Conservation (phyloP, 768 basidiomycete genomes). For the Suillus variegatus region DNA sequence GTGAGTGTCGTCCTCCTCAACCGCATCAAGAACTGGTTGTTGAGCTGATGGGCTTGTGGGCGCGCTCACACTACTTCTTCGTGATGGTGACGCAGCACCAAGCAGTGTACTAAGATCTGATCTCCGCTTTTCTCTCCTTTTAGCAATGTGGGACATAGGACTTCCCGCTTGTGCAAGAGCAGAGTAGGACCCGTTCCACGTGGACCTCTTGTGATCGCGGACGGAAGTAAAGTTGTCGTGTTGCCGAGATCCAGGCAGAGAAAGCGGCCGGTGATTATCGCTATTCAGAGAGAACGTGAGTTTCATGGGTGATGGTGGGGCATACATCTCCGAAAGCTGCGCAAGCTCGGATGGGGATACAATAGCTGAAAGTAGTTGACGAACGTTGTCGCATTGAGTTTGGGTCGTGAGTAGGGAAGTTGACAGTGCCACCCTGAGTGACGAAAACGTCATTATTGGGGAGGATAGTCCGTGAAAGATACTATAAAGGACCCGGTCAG, state of each 20-base stretch:
- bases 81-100: constrained; percentile 25
- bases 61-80: constrained; percentile 40
- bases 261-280: constrained; percentile 44
- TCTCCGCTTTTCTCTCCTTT: constrained; percentile 51
- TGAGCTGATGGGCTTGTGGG: constrained; percentile 35
- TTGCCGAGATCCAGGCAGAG: constrained; percentile 37
- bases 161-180: constrained; percentile 50
- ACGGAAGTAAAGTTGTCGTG: constrained; percentile 16
- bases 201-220: constrained; percentile 56
- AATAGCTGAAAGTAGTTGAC: constrained; percentile 75
- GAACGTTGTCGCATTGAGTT: constrained; percentile 79
- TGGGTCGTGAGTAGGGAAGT: constrained; percentile 76
- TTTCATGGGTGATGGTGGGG: constrained; percentile 64
- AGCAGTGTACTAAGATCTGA: constrained; percentile 56
- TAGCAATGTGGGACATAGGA: constrained; percentile 42
- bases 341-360: constrained; percentile 71
- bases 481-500: constrained; percentile 19
- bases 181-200: constrained; percentile 74
- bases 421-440: constrained; percentile 68
- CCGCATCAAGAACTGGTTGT: constrained; percentile 35
- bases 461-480: constrained; percentile 43
- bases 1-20: constrained; percentile 40
- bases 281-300: constrained; percentile 24
- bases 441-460: constrained; percentile 29
- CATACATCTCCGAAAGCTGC: constrained; percentile 87